Conservation (phyloP, 2,329 filamentous ascomycete genomes). For the Erysiphe pulchra region DNA sequence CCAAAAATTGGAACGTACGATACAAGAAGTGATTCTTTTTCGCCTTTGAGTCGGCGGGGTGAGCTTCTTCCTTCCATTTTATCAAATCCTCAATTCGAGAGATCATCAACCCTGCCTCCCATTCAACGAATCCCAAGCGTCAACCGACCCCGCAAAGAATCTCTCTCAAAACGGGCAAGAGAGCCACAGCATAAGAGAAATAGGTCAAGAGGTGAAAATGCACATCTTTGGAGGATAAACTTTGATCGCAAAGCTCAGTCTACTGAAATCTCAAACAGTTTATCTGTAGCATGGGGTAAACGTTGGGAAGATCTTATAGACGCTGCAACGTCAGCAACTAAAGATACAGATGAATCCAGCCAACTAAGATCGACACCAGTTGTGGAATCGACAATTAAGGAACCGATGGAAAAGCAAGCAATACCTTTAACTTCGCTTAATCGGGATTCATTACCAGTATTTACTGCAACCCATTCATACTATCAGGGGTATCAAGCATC, state of each 20-base stretch:
- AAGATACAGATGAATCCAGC: constrained; percentile 73
- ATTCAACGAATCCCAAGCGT: constrained; percentile 48
- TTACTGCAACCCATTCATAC: constrained; percentile 22
- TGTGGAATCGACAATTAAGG: not conserved
- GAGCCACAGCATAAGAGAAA: constrained; percentile 59
- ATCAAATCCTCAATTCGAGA: constrained; percentile 55
- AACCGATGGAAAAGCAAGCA: not conserved
- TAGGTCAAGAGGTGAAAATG: constrained; percentile 41
- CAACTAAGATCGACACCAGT: constrained; percentile 43
- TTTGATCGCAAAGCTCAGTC: constrained; percentile 65
- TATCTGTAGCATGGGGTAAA: constrained; percentile 41
- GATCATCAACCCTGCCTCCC: constrained; percentile 70
- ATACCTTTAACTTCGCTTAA: constrained; percentile 39
- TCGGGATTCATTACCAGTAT: constrained; percentile 33
- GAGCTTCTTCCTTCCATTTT: constrained; percentile 67
- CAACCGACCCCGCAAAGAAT: constrained; percentile 58
- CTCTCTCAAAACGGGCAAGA: constrained; percentile 53
- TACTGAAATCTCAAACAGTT: constrained; percentile 43
- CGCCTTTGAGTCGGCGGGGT: constrained; percentile 36
- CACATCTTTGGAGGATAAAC: constrained; percentile 37
- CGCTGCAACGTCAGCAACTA: constrained; percentile 74
- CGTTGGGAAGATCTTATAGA: constrained; percentile 94
- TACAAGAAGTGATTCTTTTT: constrained; percentile 38
- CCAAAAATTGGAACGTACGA: constrained; percentile 31
- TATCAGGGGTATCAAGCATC: constrained; percentile 63